Percentiles rank a stretch among this genome's conserved stretches.
These are phyloP conservation scores for Plasmopara halstedii DNA, from an alignment of 352 stramenopile genomes.

Conservation along the genomic window DNA sequence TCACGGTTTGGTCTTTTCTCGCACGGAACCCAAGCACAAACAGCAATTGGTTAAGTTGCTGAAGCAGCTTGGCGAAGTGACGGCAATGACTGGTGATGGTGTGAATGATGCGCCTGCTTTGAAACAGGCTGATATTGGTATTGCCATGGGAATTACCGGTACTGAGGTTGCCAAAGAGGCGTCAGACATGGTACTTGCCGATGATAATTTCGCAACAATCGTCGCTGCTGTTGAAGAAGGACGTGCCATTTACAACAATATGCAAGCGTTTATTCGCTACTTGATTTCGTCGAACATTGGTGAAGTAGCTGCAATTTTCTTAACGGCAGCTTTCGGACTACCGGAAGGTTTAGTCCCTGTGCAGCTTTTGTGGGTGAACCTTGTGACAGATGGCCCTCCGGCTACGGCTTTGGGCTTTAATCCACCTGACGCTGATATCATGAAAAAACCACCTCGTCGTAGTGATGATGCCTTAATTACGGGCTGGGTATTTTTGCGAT, in stretches of 20 bases:
- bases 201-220: slow-evolving; percentile 99
- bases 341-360: slow-evolving; percentile 97
- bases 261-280: slow-evolving; percentile 99
- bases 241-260: slow-evolving; percentile 92
- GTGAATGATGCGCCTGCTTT: slow-evolving; percentile 98
- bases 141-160: slow-evolving; percentile 98
- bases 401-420: slow-evolving; percentile 99
- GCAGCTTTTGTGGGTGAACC: slow-evolving; percentile 99
- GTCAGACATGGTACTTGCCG: slow-evolving; percentile 95
- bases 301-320: slow-evolving; percentile 98
- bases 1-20: slow-evolving; percentile 94
- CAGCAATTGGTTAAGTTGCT: slow-evolving; percentile 94
- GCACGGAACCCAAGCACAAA: slow-evolving; percentile 98
- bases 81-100: slow-evolving; percentile 98
- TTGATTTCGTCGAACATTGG: slow-evolving; percentile 99
- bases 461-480: slow-evolving; percentile 98
- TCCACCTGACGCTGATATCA: slow-evolving; percentile 95
- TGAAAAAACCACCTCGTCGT: slow-evolving; percentile 92
- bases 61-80: slow-evolving; percentile 91
- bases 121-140: slow-evolving; percentile 96
- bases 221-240: slow-evolving; percentile 87
- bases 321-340: slow-evolving; percentile 93
- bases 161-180: slow-evolving; percentile 98
- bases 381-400: slow-evolving; percentile 98
- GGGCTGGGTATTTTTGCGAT: slow-evolving; percentile 95